A percentile compares a stretch with the other conserved stretches of the same genome.
Evolutionary conservation across 2,329 filamentous ascomycete species (phyloP).

Genomic region (Microsporum ferrugineum): DNA sequence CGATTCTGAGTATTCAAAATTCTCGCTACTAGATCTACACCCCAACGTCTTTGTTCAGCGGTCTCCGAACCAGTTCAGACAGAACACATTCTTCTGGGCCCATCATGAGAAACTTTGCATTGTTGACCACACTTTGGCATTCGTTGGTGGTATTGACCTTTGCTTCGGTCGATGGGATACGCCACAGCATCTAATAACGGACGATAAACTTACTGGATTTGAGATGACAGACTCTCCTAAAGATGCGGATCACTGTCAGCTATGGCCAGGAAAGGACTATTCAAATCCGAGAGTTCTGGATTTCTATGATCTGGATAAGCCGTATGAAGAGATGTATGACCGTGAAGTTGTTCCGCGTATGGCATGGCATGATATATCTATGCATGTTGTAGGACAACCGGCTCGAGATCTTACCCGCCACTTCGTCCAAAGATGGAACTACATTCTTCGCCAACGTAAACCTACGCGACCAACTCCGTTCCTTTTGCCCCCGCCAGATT

Average conservation of each 20-base stretch:
- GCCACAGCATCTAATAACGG: constrained; percentile 71
- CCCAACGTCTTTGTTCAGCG: constrained; percentile 95
- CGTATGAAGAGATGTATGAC: constrained; percentile 87
- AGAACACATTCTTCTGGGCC: constrained; percentile 98
- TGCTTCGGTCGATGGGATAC: constrained; percentile 94
- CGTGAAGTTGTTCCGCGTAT: constrained; percentile 89
- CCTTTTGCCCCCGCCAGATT: constrained; percentile 84
- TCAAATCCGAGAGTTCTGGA: constrained; percentile 97
- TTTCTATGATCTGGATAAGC: constrained; percentile 80
- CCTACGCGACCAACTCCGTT: constrained; percentile 90
- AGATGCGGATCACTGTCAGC: constrained; percentile 80
- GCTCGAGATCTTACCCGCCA: constrained; percentile 94
- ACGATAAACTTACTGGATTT: constrained; percentile 75
- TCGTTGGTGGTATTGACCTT: constrained; percentile 86
- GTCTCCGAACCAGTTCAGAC: constrained; percentile 94
- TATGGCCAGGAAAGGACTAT: constrained; percentile 94
- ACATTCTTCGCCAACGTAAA: constrained; percentile 81
- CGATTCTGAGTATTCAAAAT: constrained; percentile 96
- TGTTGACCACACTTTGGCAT: constrained; percentile 84
- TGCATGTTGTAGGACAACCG: constrained; percentile 76
- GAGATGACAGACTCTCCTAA: constrained; percentile 53
- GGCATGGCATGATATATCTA: constrained; percentile 96
- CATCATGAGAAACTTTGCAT: constrained; percentile 98
- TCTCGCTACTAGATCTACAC: constrained; percentile 85
- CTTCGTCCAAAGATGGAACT: constrained; percentile 92